A percentile compares a stretch with the other conserved stretches of the same genome.
phyloP scores from a whole-genome alignment of 805 yeast species.

The Candida taoyuanica region DNA sequence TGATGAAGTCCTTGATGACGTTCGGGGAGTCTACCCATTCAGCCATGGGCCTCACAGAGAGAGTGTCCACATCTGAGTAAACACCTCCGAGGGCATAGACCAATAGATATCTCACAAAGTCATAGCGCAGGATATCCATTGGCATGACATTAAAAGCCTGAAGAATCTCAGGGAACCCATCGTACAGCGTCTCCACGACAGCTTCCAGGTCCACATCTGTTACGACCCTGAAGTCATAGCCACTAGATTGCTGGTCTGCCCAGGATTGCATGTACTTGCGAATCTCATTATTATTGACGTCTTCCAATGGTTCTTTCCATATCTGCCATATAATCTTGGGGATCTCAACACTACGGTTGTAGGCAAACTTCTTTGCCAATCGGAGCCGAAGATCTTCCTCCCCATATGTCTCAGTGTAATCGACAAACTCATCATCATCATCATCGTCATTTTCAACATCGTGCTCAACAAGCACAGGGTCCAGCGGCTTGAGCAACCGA shows the following conservation, averaged over 20 bases:
- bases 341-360: slow-evolving; percentile 22
- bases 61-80: slow-evolving; percentile 58
- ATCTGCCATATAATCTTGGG: slow-evolving; percentile 47
- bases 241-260: slow-evolving; percentile 12
- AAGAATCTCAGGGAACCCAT: slow-evolving; percentile 44
- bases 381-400: slow-evolving; percentile 18
- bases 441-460: not conserved
- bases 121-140: slow-evolving; percentile 48
- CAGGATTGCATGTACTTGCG: slow-evolving; percentile 18
- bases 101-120: slow-evolving; percentile 50
- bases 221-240: slow-evolving; percentile 17
- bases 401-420: slow-evolving; percentile 14
- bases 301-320: slow-evolving; percentile 33
- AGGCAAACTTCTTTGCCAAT: slow-evolving; percentile 13
- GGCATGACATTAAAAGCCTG: slow-evolving; percentile 48
- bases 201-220: slow-evolving; percentile 40
- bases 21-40: slow-evolving; percentile 55
- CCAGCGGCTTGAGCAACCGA: not conserved
- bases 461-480: too few species aligned
- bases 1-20: slow-evolving; percentile 39
- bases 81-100: slow-evolving; percentile 54
- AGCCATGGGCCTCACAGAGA: slow-evolving; percentile 39
- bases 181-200: slow-evolving; percentile 33
- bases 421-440: slow-evolving; percentile 5
- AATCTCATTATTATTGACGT: slow-evolving; percentile 29